phyloP scores from a whole-genome alignment of 2,329 filamentous ascomycete species.

The Grosmannia serpens region DNA sequence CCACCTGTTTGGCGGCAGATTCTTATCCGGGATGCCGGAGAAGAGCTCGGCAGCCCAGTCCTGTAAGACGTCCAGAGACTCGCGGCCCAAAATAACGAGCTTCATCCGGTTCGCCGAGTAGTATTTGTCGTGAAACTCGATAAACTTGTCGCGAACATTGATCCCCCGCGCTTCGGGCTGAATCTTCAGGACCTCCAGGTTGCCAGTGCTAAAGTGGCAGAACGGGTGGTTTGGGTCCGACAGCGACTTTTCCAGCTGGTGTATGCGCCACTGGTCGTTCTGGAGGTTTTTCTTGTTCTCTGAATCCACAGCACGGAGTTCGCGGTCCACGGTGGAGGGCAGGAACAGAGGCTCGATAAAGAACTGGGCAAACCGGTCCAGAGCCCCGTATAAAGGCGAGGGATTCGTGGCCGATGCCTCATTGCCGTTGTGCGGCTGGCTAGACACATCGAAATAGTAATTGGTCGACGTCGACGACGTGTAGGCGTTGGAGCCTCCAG shows the following conservation, averaged over 20 bases:
- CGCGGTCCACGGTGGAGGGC: constrained; percentile 72
- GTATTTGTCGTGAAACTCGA: constrained; percentile 78
- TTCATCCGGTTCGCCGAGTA: constrained; percentile 95
- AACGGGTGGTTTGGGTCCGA: constrained; percentile 81
- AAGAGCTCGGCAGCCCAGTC: constrained; percentile 78
- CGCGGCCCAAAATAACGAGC: constrained; percentile 72
- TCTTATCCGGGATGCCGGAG: constrained; percentile 68
- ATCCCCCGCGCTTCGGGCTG: constrained; percentile 67
- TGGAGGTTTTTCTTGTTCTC: constrained; percentile 98
- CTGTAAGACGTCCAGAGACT: constrained; percentile 71
- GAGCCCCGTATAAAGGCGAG: constrained; percentile 60
- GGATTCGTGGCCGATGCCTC: constrained; percentile 43
- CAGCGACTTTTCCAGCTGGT: constrained; percentile 80
- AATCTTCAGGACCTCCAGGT: constrained; percentile 74
- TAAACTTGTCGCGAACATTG: constrained; percentile 82
- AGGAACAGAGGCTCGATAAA: constrained; percentile 84
- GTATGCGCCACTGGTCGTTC: constrained; percentile 75
- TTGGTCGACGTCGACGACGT: constrained; percentile 90
- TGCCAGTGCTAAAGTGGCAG: constrained; percentile 86
- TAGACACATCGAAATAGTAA: constrained; percentile 93
- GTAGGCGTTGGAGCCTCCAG: constrained; percentile 89
- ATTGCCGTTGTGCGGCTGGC: constrained; percentile 55
- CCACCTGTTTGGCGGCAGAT: constrained; percentile 52
- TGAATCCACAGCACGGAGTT: constrained; percentile 81
- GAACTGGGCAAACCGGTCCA: constrained; percentile 90